Conservation (phyloP, 306 rosid genomes). For the Bauhinia variegata region DNA sequence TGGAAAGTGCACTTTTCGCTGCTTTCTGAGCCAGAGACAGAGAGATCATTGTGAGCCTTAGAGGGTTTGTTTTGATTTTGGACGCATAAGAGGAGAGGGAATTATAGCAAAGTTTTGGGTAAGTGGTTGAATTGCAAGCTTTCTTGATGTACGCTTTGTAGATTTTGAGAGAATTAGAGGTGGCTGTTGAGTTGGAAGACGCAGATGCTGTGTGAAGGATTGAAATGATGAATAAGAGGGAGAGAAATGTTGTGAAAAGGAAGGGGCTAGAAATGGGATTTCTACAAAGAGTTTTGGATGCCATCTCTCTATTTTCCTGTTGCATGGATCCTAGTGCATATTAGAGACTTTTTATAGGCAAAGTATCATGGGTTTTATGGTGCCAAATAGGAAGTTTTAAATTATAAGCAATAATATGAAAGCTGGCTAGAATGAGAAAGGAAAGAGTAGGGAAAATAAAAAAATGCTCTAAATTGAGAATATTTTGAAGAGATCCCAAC, state of each 20-base stretch:
- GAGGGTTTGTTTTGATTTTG: conserved; percentile 33
- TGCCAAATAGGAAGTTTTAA: neutral
- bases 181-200: neutral
- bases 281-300: neutral
- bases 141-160: conserved; percentile 36
- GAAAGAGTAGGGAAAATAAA: neutral
- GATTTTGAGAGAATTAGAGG: conserved; percentile 8
- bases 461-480: neutral
- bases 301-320: conserved; percentile 20
- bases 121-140: conserved; percentile 45
- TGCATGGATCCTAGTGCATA: conserved; percentile 23
- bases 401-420: conserved; percentile 6
- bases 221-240: conserved; percentile 36
- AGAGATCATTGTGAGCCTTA: conserved; percentile 36
- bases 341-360: conserved; percentile 41
- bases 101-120: conserved; percentile 43
- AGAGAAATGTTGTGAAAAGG: conserved; percentile 23
- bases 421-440: neutral
- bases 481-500: neutral
- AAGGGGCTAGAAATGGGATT: conserved; percentile 1
- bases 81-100: conserved; percentile 48
- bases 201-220: conserved; percentile 23
- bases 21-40: conserved; percentile 36
- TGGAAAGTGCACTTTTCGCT: neutral
- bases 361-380: neutral